Evolutionary conservation across 306 rosid genomes (phyloP), one percentile per base, ranked within the genome.

Genomic region (Cucumis sativus): DNA sequence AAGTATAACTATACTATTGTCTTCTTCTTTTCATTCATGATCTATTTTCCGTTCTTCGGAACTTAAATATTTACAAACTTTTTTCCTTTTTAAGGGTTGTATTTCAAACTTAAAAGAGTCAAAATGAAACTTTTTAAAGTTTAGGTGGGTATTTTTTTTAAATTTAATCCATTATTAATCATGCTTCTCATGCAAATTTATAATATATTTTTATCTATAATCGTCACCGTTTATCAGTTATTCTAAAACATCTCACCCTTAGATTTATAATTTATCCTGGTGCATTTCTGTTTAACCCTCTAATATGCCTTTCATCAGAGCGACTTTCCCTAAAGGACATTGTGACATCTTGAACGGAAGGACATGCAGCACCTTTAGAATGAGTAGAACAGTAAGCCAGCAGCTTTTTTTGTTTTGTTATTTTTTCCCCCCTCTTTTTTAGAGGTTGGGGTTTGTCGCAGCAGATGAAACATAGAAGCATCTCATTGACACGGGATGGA

Each of bases 311-410:
- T 80, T 79, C 40, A 80, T 79, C 94, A 92, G 97, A 92, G 83
- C 86, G 97, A 83, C 79, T 92, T 79, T 92, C 97, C 0, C 78
- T 88, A 68, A 88, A 83, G 30, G 79, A 82, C 78, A n/a, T 56
- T 13, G 78, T 33, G 78, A 41, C 67, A 59, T 37, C 51, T 12
- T 75, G 52, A 75, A 57, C 14, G 39, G 37, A 21, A n/a, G 55
- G 64, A 75, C 23, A 10, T 70, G 59, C 75, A 7, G 54, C n/a
- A 25, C 39, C 7, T 20, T 39, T 74, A 54, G 62, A 52, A 57
- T n/a, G 7, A 74, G 14, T 39, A 74, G n/a, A 23, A 37, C 13
- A 5, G 52, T 35, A 37, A 18, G 52, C 23, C 41, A 71, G 58
- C 20, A 17, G 41, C 76, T 47, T 47, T 23, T 1, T 13, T 70